phyloP scores from a whole-genome alignment of 257 asterid genomes.

The Lantana camara region DNA sequence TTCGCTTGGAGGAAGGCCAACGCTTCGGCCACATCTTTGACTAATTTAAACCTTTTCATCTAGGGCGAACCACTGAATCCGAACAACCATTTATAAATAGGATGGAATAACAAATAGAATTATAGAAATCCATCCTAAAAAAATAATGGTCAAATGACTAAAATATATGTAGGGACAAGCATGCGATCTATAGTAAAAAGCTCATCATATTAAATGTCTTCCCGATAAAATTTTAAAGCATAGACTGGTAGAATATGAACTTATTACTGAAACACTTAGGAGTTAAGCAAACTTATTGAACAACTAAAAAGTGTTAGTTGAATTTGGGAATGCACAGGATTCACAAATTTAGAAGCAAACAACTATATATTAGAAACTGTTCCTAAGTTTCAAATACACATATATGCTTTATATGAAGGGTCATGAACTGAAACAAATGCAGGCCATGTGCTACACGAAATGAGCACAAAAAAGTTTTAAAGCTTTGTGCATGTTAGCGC shows the following conservation, averaged over 20 bases:
- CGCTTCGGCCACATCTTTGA: conserved; percentile 66
- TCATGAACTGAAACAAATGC: conserved; percentile 99
- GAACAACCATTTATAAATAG: conserved; percentile 41
- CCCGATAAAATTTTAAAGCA: conserved; percentile 12
- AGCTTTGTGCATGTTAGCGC: conserved; percentile 24
- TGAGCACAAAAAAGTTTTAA: conserved; percentile 28
- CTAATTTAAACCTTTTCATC: conserved; percentile 67
- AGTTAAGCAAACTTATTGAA: conserved; percentile 1
- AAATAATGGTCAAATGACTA: not conserved
- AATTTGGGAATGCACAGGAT: conserved; percentile 19
- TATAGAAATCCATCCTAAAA: not conserved
- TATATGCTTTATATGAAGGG: conserved; percentile 91
- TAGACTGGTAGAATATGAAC: conserved; percentile 17
- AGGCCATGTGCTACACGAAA: conserved; percentile 85
- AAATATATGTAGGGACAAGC: not conserved
- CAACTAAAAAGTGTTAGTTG: not conserved
- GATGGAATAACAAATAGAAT: not conserved
- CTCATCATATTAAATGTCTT: not conserved
- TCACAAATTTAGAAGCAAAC: conserved; percentile 81
- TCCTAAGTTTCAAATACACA: conserved; percentile 96
- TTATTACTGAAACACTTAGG: conserved; percentile 2
- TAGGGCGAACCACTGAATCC: conserved; percentile 74
- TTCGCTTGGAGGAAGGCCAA: conserved; percentile 59
- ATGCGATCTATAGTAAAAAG: conserved; percentile 12
- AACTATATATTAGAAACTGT: conserved; percentile 87